phyloP scores from a whole-genome alignment of 2,329 filamentous ascomycete species.

The Penicillium sp. region DNA sequence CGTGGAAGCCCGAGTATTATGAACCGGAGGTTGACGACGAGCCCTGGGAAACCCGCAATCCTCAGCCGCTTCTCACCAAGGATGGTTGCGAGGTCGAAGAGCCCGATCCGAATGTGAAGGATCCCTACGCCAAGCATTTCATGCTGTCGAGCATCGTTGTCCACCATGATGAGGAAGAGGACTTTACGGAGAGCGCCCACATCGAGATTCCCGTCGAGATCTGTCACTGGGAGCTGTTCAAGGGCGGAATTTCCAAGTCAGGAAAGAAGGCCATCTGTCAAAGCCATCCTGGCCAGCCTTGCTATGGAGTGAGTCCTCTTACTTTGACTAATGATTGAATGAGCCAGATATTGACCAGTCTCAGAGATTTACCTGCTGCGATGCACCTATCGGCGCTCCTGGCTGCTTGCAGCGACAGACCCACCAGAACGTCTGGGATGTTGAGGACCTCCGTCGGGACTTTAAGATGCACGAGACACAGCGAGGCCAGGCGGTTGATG shows the following conservation, averaged over 20 bases:
- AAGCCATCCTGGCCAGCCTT: not conserved
- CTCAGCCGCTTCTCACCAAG: no score
- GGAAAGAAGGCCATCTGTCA: not conserved
- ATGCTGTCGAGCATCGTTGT: not conserved
- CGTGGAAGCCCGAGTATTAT: not conserved
- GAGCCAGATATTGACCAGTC: not conserved
- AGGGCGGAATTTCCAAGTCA: not conserved
- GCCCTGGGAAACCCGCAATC: no score
- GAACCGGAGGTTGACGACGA: no score
- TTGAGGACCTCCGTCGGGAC: not conserved
- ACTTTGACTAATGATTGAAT: not conserved
- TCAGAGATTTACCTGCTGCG: constrained; percentile 3
- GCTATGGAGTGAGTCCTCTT: not conserved
- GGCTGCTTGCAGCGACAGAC: not conserved
- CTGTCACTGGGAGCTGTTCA: not conserved
- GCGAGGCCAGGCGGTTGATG: not conserved
- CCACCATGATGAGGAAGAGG: not conserved
- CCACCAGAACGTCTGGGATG: not conserved
- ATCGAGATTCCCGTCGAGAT: not conserved
- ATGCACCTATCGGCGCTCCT: no score
- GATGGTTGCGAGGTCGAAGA: no score
- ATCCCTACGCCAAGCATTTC: not conserved
- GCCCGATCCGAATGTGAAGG: no score
- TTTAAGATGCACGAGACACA: constrained; percentile 2
- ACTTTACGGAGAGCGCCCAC: not conserved